Percentiles rank a stretch among this genome's conserved stretches.
Conservation (phyloP, 164 flowering plant genomes). For the Umbilicus rupestris region DNA sequence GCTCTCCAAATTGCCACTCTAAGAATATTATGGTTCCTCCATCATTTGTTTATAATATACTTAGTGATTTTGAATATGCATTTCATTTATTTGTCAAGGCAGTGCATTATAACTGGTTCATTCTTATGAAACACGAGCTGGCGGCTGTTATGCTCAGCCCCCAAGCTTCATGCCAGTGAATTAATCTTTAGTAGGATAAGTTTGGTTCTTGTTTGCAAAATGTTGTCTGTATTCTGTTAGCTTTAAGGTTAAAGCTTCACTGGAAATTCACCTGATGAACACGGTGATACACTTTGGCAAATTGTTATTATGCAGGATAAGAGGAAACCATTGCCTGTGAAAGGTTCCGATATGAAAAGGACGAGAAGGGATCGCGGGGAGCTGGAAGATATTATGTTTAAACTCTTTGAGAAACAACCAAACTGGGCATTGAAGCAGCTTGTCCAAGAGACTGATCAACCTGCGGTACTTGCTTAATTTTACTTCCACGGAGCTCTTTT, state of each 20-base stretch:
- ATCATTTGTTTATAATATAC: no score
- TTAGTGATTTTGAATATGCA: no score
- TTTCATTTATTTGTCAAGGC: no score
- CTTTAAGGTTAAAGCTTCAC: neutral
- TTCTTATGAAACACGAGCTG: neutral
- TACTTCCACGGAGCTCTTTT: neutral
- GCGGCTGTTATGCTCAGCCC: neutral
- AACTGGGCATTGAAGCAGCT: slow-evolving; percentile 72
- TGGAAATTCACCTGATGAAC: neutral
- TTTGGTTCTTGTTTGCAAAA: neutral
- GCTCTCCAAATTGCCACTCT: no score
- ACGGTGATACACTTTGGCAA: neutral
- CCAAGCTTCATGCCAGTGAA: neutral
- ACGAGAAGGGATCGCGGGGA: slow-evolving; percentile 74
- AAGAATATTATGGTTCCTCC: no score
- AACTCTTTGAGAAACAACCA: slow-evolving; percentile 65
- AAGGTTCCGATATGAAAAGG: slow-evolving; percentile 52
- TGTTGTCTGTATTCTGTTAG: neutral
- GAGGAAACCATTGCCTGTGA: slow-evolving; percentile 45
- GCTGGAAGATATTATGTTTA: slow-evolving; percentile 70
- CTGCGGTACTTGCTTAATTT: slow-evolving; percentile 37
- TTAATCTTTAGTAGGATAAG: neutral
- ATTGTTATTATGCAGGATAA: slow-evolving; percentile 29
- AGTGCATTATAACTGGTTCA: neutral
- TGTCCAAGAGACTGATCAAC: slow-evolving; percentile 75